Conservation (phyloP, 495 filamentous ascomycete species). For the Penicillium taxi region DNA sequence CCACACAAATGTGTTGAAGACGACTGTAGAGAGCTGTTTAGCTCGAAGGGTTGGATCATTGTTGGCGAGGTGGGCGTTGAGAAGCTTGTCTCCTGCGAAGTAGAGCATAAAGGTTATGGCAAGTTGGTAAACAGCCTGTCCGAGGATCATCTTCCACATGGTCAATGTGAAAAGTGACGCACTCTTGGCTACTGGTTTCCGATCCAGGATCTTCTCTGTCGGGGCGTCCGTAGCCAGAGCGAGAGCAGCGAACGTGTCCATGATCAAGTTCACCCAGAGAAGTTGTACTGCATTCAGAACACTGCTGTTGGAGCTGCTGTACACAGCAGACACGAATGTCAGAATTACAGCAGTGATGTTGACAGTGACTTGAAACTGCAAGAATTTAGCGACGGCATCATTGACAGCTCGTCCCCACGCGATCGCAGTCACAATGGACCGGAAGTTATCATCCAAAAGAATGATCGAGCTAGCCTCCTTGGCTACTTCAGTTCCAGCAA, state of each 20-base stretch:
- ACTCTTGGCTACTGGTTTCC: slow-evolving; percentile 74
- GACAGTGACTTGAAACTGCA: slow-evolving; percentile 89
- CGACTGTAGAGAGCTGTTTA: slow-evolving; percentile 57
- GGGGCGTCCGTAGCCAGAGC: slow-evolving; percentile 83
- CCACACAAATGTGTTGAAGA: slow-evolving; percentile 95
- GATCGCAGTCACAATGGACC: slow-evolving; percentile 78
- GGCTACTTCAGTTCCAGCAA: slow-evolving; percentile 84
- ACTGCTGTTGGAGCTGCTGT: slow-evolving; percentile 53
- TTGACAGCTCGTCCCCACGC: slow-evolving; percentile 90
- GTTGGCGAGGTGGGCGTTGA: slow-evolving; percentile 40
- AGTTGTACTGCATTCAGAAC: slow-evolving; percentile 82
- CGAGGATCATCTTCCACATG: slow-evolving; percentile 97
- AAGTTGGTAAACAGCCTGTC: slow-evolving; percentile 77
- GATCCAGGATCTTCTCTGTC: slow-evolving; percentile 66
- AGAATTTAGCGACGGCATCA: slow-evolving; percentile 81
- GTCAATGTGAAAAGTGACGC: slow-evolving; percentile 70
- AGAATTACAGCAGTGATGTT: slow-evolving; percentile 80
- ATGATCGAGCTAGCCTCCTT: slow-evolving; percentile 92
- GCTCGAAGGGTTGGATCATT: slow-evolving; percentile 22
- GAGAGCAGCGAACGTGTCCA: slow-evolving; percentile 86
- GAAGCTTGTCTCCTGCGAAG: slow-evolving; percentile 57
- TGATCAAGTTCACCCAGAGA: slow-evolving; percentile 89
- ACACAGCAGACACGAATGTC: slow-evolving; percentile 78
- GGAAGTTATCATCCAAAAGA: slow-evolving; percentile 86
- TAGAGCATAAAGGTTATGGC: slow-evolving; percentile 69